These are phyloP conservation scores for Venturia carpophila DNA, from an alignment of 2,329 filamentous ascomycete genomes.

Conservation along the genomic window DNA sequence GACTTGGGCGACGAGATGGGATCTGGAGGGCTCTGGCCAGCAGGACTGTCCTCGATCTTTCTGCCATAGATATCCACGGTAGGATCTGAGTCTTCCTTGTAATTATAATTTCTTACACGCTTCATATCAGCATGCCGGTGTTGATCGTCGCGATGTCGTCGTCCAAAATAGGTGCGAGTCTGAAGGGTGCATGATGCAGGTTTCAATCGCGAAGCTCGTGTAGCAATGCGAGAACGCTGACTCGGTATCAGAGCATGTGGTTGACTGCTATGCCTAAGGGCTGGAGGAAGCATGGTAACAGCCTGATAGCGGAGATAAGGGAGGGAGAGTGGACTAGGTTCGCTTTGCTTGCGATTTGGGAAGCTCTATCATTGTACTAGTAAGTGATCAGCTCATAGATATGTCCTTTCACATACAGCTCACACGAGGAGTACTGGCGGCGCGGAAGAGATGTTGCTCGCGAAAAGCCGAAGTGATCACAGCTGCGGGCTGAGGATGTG, in stretches of 20 bases:
- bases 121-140: background rate
- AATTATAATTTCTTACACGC: background rate
- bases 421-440: background rate
- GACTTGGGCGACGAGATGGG: background rate
- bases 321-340: background rate
- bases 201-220: background rate
- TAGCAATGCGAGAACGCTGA: background rate
- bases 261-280: background rate
- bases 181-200: background rate
- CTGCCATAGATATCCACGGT: background rate
- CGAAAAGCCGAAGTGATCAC: background rate
- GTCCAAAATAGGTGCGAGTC: background rate
- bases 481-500: background rate
- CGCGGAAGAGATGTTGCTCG: background rate
- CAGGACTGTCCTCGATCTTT: background rate
- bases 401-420: background rate
- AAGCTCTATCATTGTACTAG: background rate
- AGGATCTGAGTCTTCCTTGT: background rate
- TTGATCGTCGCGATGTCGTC: background rate
- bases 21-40: background rate
- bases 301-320: constrained; percentile 8
- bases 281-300: constrained; percentile 7
- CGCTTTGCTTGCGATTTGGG: background rate
- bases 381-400: background rate
- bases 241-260: background rate